Conservation (phyloP, 768 basidiomycete species). For the Mycena sanguinolenta region DNA sequence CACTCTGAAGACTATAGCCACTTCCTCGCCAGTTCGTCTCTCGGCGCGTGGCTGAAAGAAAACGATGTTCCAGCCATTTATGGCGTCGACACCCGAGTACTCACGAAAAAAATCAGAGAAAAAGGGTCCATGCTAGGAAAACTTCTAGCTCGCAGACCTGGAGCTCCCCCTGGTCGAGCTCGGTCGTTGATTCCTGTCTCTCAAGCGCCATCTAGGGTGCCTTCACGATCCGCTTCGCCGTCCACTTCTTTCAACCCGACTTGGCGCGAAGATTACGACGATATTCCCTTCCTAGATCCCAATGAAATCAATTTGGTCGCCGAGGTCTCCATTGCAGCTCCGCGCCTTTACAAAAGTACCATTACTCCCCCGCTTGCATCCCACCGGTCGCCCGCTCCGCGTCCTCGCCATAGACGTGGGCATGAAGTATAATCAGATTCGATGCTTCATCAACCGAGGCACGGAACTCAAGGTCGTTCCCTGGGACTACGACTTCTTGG, state of each 20-base stretch:
- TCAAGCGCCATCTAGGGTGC: slow-evolving; percentile 50
- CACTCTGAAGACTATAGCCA: slow-evolving; percentile 97
- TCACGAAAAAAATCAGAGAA: slow-evolving; percentile 96
- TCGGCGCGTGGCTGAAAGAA: slow-evolving; percentile 95
- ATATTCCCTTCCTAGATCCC: slow-evolving; percentile 88
- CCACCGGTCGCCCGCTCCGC: slow-evolving; percentile 84
- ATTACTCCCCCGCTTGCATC: slow-evolving; percentile 72
- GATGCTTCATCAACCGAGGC: slow-evolving; percentile 93
- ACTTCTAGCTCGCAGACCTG: slow-evolving; percentile 75
- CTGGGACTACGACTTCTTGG: slow-evolving; percentile 94
- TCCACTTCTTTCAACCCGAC: slow-evolving; percentile 63
- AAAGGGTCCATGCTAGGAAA: slow-evolving; percentile 94
- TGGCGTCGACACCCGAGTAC: slow-evolving; percentile 95
- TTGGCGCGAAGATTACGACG: slow-evolving; percentile 90
- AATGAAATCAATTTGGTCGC: slow-evolving; percentile 94
- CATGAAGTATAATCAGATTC: slow-evolving; percentile 99
- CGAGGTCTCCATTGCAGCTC: slow-evolving; percentile 79
- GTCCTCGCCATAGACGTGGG: slow-evolving; percentile 96
- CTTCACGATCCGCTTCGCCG: slow-evolving; percentile 66
- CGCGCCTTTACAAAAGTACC: slow-evolving; percentile 78
- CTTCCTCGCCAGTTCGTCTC: slow-evolving; percentile 89
- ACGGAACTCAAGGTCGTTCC: slow-evolving; percentile 97
- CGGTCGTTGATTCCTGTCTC: slow-evolving; percentile 46
- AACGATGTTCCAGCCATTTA: slow-evolving; percentile 94
- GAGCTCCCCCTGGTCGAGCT: slow-evolving; percentile 55